phyloP scores from a whole-genome alignment of 192 early-diverging fungal genomes.

The Phycomyces nitens region DNA sequence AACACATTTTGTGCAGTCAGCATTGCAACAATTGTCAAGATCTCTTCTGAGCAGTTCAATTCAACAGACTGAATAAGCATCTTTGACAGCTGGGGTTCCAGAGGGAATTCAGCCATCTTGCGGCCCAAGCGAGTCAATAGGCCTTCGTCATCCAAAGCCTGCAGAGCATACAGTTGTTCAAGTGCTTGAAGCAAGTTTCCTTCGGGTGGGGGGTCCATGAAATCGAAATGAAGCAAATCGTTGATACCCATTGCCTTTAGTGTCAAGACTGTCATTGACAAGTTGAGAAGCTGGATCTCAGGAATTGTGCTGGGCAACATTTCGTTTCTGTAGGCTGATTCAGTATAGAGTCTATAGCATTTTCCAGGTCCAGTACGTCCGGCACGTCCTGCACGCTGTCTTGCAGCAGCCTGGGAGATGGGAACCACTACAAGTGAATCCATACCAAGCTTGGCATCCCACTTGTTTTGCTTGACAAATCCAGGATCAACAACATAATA shows the following conservation, averaged over 20 bases:
- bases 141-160: conserved; percentile 89
- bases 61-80: conserved; percentile 88
- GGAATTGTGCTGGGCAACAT: conserved; percentile 93
- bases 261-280: conserved; percentile 86
- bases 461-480: conserved; percentile 95
- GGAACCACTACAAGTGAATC: conserved; percentile 92
- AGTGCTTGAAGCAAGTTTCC: conserved; percentile 88
- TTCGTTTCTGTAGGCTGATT: conserved; percentile 88
- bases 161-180: conserved; percentile 92
- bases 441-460: conserved; percentile 96
- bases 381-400: conserved; percentile 95
- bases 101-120: conserved; percentile 93
- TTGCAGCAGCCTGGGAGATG: conserved; percentile 90
- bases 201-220: conserved; percentile 95
- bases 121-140: conserved; percentile 87
- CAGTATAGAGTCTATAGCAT: conserved; percentile 93
- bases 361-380: conserved; percentile 95
- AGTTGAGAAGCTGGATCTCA: conserved; percentile 96
- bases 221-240: conserved; percentile 91
- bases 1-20: conserved; percentile 94
- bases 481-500: conserved; percentile 96
- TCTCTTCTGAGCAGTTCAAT: conserved; percentile 89
- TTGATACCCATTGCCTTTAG: conserved; percentile 95
- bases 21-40: conserved; percentile 95
- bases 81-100: conserved; percentile 92